phyloP scores from a whole-genome alignment of 2,329 filamentous ascomycete genomes.

The Dothideomycetidae sp. region DNA sequence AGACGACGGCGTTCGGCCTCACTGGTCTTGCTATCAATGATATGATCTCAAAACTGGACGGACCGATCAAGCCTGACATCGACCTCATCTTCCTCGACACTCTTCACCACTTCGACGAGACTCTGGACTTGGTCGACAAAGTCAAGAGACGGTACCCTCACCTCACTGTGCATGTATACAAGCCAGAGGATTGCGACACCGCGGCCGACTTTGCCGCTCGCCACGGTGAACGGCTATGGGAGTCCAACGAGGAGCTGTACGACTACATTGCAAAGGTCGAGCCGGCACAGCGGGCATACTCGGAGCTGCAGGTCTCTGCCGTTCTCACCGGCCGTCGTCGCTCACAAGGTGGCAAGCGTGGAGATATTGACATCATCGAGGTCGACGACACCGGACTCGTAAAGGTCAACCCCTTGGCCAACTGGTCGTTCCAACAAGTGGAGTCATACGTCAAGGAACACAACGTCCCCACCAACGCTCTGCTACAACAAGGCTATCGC shows the following conservation, averaged over 20 bases:
- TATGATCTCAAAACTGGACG: constrained; percentile 61
- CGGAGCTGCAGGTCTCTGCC: constrained; percentile 72
- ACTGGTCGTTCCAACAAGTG: constrained; percentile 86
- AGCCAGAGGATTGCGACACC: constrained; percentile 61
- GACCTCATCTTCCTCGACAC: constrained; percentile 43
- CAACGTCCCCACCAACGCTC: constrained; percentile 81
- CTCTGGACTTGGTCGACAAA: constrained; percentile 42
- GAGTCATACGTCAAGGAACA: constrained; percentile 74
- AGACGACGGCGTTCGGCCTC: constrained; percentile 38
- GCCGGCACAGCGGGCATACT: constrained; percentile 81
- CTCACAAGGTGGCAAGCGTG: constrained; percentile 85
- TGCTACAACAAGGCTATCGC: constrained; percentile 93
- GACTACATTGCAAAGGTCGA: constrained; percentile 98
- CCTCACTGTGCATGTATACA: constrained; percentile 76
- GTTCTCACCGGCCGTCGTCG: constrained; percentile 83
- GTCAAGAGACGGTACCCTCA: constrained; percentile 64
- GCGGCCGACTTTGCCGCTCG: constrained; percentile 64
- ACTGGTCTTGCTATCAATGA: constrained; percentile 40
- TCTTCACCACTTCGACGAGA: constrained; percentile 38
- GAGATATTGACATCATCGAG: constrained; percentile 81
- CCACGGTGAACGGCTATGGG: constrained; percentile 75
- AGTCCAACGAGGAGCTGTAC: constrained; percentile 75
- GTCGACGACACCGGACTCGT: constrained; percentile 80
- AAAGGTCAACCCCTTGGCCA: constrained; percentile 95
- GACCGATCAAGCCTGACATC: constrained; percentile 39